phyloP scores from a whole-genome alignment of 2,329 filamentous ascomycete species.

The Alternaria sp. region DNA sequence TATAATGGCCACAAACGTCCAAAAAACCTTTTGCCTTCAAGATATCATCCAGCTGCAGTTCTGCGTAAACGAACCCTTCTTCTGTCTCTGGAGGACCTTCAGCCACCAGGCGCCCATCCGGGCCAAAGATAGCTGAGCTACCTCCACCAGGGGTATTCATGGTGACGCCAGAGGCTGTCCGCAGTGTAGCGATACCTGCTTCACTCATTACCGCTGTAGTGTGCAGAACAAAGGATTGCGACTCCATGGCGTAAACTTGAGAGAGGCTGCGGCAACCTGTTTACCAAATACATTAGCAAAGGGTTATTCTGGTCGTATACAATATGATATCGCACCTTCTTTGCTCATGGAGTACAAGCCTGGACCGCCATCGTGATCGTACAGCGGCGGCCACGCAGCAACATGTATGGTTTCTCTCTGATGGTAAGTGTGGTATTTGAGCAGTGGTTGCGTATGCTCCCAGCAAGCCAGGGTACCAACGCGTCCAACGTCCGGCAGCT shows the following conservation, averaged over 20 bases:
- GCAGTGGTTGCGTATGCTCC: constrained; percentile 52
- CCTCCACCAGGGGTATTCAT: constrained; percentile 56
- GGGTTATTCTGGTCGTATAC: not conserved
- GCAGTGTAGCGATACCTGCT: constrained; percentile 53
- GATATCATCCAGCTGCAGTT: constrained; percentile 57
- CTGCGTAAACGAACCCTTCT: constrained; percentile 60
- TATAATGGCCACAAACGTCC: constrained; percentile 59
- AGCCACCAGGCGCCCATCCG: constrained; percentile 58
- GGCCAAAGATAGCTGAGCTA: constrained; percentile 58
- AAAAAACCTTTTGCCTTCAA: constrained; percentile 52
- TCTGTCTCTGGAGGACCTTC: constrained; percentile 47
- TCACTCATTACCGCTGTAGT: constrained; percentile 57
- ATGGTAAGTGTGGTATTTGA: constrained; percentile 52
- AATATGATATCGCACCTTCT: constrained; percentile 34
- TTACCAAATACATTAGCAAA: not conserved
- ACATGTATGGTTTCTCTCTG: constrained; percentile 51
- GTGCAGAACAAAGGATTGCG: constrained; percentile 62
- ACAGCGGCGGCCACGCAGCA: constrained; percentile 51
- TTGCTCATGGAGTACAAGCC: constrained; percentile 48
- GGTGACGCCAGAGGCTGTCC: constrained; percentile 50
- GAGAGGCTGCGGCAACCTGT: constrained; percentile 44
- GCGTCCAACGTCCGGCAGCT: constrained; percentile 37
- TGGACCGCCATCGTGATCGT: constrained; percentile 35
- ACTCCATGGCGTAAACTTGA: constrained; percentile 64
- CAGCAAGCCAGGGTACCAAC: constrained; percentile 47